Evolutionary conservation across 1,139 yeast species (phyloP), one percentile per base, ranked within the genome.

Genomic region (Yamadazyma songkhlaensis): DNA sequence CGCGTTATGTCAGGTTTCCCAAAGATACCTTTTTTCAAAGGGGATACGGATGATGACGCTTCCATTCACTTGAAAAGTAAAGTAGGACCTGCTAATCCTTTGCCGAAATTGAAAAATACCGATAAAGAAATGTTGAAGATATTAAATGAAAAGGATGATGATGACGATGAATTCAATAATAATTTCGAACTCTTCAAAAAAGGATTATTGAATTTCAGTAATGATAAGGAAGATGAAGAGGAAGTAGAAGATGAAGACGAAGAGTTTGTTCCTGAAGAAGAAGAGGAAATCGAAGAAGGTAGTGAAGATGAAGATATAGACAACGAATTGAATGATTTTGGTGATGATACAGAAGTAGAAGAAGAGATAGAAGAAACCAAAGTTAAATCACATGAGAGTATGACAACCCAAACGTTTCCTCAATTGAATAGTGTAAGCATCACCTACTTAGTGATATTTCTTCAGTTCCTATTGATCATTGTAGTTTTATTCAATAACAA

Each of bases 21-120:
- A 4, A 52, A 52, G 30, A 55, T 69, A 7, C 77, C 76, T 4
- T 48, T 52, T 13, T 56, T 66, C 8, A 51, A 57, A 26, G 73
- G 72, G 1, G 74, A 65, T 35, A 64, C 73, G 0, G 76, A 68
- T 39, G 75, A 70, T 32, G 74, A 69, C 31, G 64, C 63, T 0
- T 69, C 77, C 12, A 62, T 70, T 25, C 75, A 71, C 46, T 46
- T 67, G 20, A 56, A 64, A 40, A 53, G 62, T 29, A 56, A 53
- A 7, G 64, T 71, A 2, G 74, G 74, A 0, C 70, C 68, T 1
- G 62, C 74, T 1, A 48, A 51, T 10, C 75, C 77, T 1, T 51
- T 68, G 12, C 52, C 50, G 9, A 17, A 35, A 23, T 27, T 41
- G 45, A 35, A 35, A 20, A 34, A 33, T 13, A 41, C 42, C 15